phyloP scores from a whole-genome alignment of 169 alveolate species.

The Eimeria tenella region DNA sequence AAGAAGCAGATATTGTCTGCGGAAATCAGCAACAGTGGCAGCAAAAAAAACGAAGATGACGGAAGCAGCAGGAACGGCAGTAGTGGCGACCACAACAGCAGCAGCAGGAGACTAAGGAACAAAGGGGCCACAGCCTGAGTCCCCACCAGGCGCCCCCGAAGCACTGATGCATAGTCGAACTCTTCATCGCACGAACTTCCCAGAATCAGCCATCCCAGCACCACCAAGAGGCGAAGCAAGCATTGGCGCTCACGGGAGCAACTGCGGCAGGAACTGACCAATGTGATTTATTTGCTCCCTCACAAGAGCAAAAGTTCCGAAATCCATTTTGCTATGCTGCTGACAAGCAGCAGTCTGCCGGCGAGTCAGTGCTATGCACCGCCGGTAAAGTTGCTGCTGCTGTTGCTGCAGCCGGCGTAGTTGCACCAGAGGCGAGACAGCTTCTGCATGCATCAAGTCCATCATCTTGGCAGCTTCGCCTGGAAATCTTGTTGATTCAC shows the following conservation, averaged over 20 bases:
- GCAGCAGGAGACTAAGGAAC: neutral
- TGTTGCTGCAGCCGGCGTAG: neutral
- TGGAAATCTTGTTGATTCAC: no score
- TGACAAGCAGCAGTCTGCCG: slow-evolving; percentile 64
- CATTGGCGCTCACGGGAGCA: neutral
- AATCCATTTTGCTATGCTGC: slow-evolving; percentile 56
- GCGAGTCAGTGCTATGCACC: slow-evolving; percentile 49
- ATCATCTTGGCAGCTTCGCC: neutral
- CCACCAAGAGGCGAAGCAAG: no score
- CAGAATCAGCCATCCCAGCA: no score
- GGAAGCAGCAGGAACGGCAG: neutral
- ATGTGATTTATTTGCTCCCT: slow-evolving; percentile 73
- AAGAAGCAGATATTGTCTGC: slow-evolving; percentile 73
- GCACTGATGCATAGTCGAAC: no score
- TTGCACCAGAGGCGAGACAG: neutral
- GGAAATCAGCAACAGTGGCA: neutral
- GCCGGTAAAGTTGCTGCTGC: slow-evolving; percentile 48
- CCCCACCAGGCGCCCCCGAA: no score
- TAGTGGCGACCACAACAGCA: neutral
- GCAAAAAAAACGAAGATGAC: neutral
- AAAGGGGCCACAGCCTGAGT: neutral
- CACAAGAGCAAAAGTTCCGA: slow-evolving; percentile 69
- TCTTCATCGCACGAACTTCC: no score
- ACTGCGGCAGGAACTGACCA: slow-evolving; percentile 19
- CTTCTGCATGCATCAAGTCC: neutral